Evolutionary conservation across 768 basidiomycete genomes (phyloP), one percentile per base, ranked within the genome.

Genomic region (Imleria badia): DNA sequence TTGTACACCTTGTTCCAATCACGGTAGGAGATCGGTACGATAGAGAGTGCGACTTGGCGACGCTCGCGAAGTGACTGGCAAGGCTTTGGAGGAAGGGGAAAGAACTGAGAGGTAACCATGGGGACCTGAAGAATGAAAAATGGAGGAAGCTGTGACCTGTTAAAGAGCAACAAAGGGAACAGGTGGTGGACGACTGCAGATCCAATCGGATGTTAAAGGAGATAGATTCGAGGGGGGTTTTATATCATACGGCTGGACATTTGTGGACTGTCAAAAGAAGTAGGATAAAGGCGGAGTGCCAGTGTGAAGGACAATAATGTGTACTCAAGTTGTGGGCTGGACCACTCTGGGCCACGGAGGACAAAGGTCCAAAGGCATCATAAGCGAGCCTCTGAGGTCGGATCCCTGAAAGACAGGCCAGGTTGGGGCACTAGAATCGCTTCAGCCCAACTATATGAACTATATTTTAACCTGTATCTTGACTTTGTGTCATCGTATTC

Each of bases 1-100:
- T 33, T 3, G 23, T 49, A 26, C 6, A 43, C 3, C 12, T 0
- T 48, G 17, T 56, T 52, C 51, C 48, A 48, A 0, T 54, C 22
- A 19, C 45, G 42, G 35, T 52, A 58, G 15, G 58, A 56, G 29
- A 51, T 42, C 2, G 66, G 50, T 39, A 17, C 26, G 13, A 63
- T 55, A 8, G 43, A 7, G 35, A 65, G 57, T 11, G 14, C 1
- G 14, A 46, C 34, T 49, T n/a, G 40, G 31, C 58, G 8, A 12
- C 56, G 56, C 34, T 66, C 50, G 26, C 44, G 33, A n/a, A 66
- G 58, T 7, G 52, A 34, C 35, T 13, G 47, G 44, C 35, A 41
- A 47, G 30, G 8, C 22, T 31, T 10, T 8, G 19, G 26, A 43
- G 36, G 14, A 38, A 7, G 10, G 7, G 5, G 1, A 19, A 41